Conservation (phyloP, 371 early-diverging fungal genomes). For the Furculomyces boomerangus region DNA sequence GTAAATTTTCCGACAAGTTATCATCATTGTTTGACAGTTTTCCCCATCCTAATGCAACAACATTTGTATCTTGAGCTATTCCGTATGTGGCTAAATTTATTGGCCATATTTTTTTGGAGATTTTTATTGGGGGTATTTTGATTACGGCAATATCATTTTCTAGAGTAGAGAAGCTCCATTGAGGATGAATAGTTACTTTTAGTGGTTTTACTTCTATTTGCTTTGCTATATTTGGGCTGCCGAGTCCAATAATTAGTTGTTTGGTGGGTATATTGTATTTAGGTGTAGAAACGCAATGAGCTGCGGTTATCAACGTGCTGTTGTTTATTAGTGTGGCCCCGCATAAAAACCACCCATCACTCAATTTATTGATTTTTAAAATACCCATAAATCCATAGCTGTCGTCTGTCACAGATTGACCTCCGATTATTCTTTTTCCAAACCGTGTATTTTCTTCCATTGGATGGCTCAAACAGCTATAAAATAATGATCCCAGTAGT, state of each 20-base stretch:
- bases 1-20: background rate
- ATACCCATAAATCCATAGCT: background rate
- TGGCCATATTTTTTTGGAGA: background rate
- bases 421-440: background rate
- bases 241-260: background rate
- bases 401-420: background rate
- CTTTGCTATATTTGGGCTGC: background rate
- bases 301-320: background rate
- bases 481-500: background rate
- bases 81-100: background rate
- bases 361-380: background rate
- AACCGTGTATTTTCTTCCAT: background rate
- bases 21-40: background rate
- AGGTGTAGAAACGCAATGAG: background rate
- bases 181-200: background rate
- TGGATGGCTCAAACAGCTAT: no score
- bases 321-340: background rate
- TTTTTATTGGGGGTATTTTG: background rate
- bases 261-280: background rate
- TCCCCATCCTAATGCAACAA: background rate
- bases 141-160: slow-evolving; percentile 1
- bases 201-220: background rate
- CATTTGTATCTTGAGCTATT: background rate
- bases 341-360: background rate
- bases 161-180: background rate